A percentile compares a stretch with the other conserved stretches of the same genome.
Conservation (phyloP, 2,329 filamentous ascomycete species). For the Samsoniella hepiali region DNA sequence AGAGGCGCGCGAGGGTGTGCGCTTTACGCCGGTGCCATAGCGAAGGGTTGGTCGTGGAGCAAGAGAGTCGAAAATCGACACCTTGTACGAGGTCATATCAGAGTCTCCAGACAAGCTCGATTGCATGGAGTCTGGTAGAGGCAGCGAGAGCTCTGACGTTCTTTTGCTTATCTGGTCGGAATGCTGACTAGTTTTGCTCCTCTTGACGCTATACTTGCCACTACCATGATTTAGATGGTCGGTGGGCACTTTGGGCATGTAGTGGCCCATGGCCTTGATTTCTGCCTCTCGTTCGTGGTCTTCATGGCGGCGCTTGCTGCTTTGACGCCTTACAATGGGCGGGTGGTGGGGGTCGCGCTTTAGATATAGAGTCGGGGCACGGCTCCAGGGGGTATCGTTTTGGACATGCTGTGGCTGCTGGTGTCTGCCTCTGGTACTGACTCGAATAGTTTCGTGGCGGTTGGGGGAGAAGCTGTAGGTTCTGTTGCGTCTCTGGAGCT, state of each 20-base stretch:
- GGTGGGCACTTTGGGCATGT: conserved; percentile 59
- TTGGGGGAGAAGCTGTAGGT: conserved; percentile 63
- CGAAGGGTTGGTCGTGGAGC: conserved; percentile 81
- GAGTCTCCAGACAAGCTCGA: conserved; percentile 73
- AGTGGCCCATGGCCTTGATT: conserved; percentile 77
- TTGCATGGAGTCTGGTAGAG: conserved; percentile 68
- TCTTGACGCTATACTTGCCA: conserved; percentile 62
- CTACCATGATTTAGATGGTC: conserved; percentile 44
- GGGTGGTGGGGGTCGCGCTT: conserved; percentile 55
- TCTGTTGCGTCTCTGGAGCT: conserved; percentile 46
- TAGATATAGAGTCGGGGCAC: conserved; percentile 52
- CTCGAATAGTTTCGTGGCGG: conserved; percentile 51
- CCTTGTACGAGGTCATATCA: conserved; percentile 70
- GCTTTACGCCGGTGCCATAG: conserved; percentile 64
- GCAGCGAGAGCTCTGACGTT: conserved; percentile 71
- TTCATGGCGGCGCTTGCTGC: conserved; percentile 72
- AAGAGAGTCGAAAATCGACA: conserved; percentile 77
- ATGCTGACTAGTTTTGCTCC: conserved; percentile 53
- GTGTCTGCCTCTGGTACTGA: conserved; percentile 31
- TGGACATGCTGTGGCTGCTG: conserved; percentile 18
- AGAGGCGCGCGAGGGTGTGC: conserved; percentile 44
- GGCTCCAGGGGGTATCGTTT: conserved; percentile 28
- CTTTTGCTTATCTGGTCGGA: conserved; percentile 56
- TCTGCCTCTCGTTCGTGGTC: conserved; percentile 81
- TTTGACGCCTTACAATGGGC: conserved; percentile 61